These are phyloP conservation scores for Gossypium mustelinum DNA, from an alignment of 345 rosid genomes.

Conservation along the genomic window DNA sequence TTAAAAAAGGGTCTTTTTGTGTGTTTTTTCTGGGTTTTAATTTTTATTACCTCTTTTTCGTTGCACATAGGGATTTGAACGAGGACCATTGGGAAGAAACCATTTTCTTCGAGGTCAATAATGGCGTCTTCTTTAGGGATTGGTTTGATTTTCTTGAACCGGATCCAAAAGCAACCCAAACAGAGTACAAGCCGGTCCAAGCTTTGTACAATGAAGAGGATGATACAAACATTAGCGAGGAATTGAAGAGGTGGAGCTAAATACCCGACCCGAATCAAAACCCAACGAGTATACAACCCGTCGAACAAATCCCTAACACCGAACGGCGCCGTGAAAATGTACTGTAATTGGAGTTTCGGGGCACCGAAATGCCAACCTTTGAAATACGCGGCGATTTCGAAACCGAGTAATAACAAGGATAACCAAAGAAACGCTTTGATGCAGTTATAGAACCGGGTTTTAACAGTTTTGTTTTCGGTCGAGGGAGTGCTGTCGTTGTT, in stretches of 20 bases:
- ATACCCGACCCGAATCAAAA: conserved; percentile 71
- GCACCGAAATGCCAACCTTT: conserved; percentile 82
- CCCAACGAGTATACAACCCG: conserved; percentile 69
- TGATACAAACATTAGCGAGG: conserved; percentile 71
- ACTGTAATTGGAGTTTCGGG: conserved; percentile 56
- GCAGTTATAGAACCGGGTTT: conserved; percentile 53
- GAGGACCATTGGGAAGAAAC: conserved; percentile 87
- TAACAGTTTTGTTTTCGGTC: conserved; percentile 41
- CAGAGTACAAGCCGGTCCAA: conserved; percentile 78
- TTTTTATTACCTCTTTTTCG: conserved; percentile 66
- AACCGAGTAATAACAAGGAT: conserved; percentile 55
- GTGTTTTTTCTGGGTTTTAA: background rate
- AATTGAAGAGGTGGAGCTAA: conserved; percentile 92
- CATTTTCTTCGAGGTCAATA: conserved; percentile 58
- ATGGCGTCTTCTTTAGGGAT: conserved; percentile 37
- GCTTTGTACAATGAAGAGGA: conserved; percentile 84
- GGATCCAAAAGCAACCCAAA: conserved; percentile 91
- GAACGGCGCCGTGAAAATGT: conserved; percentile 47
- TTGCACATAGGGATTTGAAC: conserved; percentile 99
- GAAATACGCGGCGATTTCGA: conserved; percentile 72
- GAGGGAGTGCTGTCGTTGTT: conserved; percentile 3
- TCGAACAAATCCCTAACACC: conserved; percentile 58
- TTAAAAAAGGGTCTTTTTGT: background rate
- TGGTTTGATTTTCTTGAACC: conserved; percentile 71
- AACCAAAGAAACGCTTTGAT: conserved; percentile 67